These are phyloP conservation scores for Kockovaella imperatae DNA, from an alignment of 768 basidiomycete genomes.

Conservation along the genomic window DNA sequence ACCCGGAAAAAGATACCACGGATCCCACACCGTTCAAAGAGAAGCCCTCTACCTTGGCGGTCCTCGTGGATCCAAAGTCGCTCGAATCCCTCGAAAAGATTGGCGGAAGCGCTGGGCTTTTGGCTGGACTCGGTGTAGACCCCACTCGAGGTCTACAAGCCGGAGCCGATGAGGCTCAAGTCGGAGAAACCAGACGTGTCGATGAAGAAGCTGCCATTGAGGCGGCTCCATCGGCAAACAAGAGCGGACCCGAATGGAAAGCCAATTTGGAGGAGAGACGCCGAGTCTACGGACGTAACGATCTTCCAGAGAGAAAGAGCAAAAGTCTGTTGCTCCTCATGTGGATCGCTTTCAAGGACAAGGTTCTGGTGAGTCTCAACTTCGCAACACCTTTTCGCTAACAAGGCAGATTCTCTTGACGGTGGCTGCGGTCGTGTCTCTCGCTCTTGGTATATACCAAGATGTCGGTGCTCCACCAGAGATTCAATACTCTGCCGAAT, in stretches of 20 bases:
- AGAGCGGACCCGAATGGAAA: slow-evolving; percentile 37
- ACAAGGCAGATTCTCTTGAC: slow-evolving; percentile 67
- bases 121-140: slow-evolving; percentile 68
- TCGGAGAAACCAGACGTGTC: not conserved
- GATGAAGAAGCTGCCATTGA: slow-evolving; percentile 9
- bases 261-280: slow-evolving; percentile 58
- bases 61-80: slow-evolving; percentile 82
- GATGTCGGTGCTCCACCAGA: slow-evolving; percentile 70
- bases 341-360: slow-evolving; percentile 82
- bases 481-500: slow-evolving; percentile 39
- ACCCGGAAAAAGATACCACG: slow-evolving; percentile 44
- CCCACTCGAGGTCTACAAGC: slow-evolving; percentile 43
- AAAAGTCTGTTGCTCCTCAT: slow-evolving; percentile 68
- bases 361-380: slow-evolving; percentile 61
- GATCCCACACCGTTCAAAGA: slow-evolving; percentile 67
- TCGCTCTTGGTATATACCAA: slow-evolving; percentile 89
- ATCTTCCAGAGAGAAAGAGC: slow-evolving; percentile 60
- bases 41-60: slow-evolving; percentile 68
- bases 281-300: slow-evolving; percentile 66
- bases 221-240: slow-evolving; percentile 5
- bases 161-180: slow-evolving; percentile 16
- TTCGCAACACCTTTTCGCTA: not conserved
- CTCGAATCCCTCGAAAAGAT: slow-evolving; percentile 58
- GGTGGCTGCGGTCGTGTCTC: slow-evolving; percentile 82
- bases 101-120: slow-evolving; percentile 62